Evolutionary conservation across 2,329 filamentous ascomycete genomes (phyloP), one percentile per base, ranked within the genome.

Genomic region (Sporothrix variecibatus): DNA sequence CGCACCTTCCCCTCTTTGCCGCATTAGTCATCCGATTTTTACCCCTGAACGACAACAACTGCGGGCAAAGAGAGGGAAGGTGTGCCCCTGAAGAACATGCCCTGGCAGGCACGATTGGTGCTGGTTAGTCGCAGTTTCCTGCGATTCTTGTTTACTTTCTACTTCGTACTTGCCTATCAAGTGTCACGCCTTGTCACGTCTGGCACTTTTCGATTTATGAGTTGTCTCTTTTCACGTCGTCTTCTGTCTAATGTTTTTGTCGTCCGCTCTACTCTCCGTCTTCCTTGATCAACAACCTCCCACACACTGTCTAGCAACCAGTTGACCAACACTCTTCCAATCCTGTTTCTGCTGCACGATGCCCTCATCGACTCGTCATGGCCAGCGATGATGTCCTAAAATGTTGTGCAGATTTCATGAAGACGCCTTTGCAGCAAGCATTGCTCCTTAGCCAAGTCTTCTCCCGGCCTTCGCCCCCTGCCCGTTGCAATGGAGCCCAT

Each of bases 101-200:
- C 17, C n/a, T 5, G 2, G 23, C 12, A n/a, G 26, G 68, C 53
- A 71, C 28, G 12, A 51, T 8, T 17, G 11, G 9, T 28, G 7
- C n/a, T 43, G 70, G 56, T 9, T 38, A 49, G 28, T 64, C 40
- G 70, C 70, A 56, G 26, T 34, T 72, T 64, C 56, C 43, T n/a
- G 20, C 70, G 70, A 56, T 2, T 43, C 2, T 64, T 72, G 70
- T 72, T 71, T 72, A 71, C 68, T 58, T 40, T 26, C 67, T 26
- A 11, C 51, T 56, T 56, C 12, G 9, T 46, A 11, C 12, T n/a
- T n/a, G 38, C 34, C 23, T 17, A 9, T 60, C 28, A 28, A 26
- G 51, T 15, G 8, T 4, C 12, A 23, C 7, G 9, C 23, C 51
- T 11, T 51, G 9, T 69, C 20, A 51, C 28, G 31, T 28, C 6